Base-by-base conservation (phyloP, 805 yeast species). In the Saccharomyces paradoxus region DNA sequence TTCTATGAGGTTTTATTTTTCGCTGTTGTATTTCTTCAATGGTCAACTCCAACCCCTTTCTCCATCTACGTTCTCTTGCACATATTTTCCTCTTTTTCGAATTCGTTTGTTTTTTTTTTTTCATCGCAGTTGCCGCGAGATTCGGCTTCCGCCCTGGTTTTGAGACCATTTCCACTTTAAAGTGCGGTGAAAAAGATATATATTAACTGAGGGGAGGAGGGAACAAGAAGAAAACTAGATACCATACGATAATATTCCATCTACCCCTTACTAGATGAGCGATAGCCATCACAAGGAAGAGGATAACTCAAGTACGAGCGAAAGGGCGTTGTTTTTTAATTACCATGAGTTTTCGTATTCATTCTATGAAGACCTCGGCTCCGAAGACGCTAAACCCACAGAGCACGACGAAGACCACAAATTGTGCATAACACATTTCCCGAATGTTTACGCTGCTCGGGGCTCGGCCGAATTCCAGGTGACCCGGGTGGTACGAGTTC, bases 401-500 rank as follows among this genome's bases (percentile, higher is more conserved):
- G 68, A 68, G 47, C 71, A 64, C 37, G 61, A 63, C 30, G 70
- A 70, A 48, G 67, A 67, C 2, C 64, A 62, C 31, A 68, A 78
- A 1, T 60, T 83, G 10, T 78, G 81, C 22, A 67, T 83, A 9
- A 84, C 84, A 31, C 91, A 86, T 67, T 86, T 84, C 63, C 90
- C 89, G 5, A 83, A 84, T 59, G 70, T 76, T 3, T 77, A 82
- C 63, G 76, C 62, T 0, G 64, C 72, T 2, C 55, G 51, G 3
- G 62, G 61, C 7, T 70, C 80, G 1, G 52, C 55, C 0, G 58
- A 51, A 22, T 75, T 62, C 55, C 48, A 54, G 21, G 54, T 61
- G 7, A 81, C 87, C 0, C 70, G 92, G 55, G 74, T 86, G n/a
- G 83, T 86, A 3, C 65, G 91, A 52, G 74, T 86, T 2, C 89